Evolutionary conservation across 176 grass and related monocot genomes (phyloP).

Genomic region (Hyparrhenia diplandra): DNA sequence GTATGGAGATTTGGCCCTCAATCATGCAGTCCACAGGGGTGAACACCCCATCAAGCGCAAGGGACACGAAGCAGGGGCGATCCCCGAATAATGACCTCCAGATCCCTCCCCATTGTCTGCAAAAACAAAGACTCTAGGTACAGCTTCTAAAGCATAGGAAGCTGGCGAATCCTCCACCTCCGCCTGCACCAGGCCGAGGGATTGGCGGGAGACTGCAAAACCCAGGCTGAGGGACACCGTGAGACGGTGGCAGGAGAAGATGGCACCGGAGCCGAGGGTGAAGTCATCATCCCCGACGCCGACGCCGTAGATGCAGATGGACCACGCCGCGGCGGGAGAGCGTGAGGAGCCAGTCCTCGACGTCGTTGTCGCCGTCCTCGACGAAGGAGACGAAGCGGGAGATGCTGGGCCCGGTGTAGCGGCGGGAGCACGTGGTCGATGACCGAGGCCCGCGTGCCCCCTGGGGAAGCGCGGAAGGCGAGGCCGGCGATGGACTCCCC

Average conservation of each 20-base stretch:
- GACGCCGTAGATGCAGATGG: too few relatives aligned
- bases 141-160: not conserved
- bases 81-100: not conserved
- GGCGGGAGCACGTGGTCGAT: too few relatives aligned
- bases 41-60: not conserved
- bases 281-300: too few relatives aligned
- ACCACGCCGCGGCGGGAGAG: too few relatives aligned
- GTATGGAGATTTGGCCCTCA: not conserved
- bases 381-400: too few relatives aligned
- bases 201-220: not conserved
- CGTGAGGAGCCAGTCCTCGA: too few relatives aligned
- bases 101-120: not conserved
- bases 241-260: slow-evolving; percentile 9
- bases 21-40: not conserved
- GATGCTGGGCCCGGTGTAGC: too few relatives aligned
- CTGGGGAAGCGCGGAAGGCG: too few relatives aligned
- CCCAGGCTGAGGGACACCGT: not conserved
- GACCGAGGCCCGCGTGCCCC: too few relatives aligned
- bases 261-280: not conserved
- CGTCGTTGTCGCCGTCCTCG: too few relatives aligned
- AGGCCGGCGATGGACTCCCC: too few relatives aligned
- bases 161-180: not conserved
- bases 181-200: not conserved
- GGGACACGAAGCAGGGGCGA: not conserved
- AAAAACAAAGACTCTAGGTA: not conserved